These are phyloP conservation scores for Claviceps humidiphila DNA, from an alignment of 2,329 filamentous ascomycete genomes.

Conservation along the genomic window DNA sequence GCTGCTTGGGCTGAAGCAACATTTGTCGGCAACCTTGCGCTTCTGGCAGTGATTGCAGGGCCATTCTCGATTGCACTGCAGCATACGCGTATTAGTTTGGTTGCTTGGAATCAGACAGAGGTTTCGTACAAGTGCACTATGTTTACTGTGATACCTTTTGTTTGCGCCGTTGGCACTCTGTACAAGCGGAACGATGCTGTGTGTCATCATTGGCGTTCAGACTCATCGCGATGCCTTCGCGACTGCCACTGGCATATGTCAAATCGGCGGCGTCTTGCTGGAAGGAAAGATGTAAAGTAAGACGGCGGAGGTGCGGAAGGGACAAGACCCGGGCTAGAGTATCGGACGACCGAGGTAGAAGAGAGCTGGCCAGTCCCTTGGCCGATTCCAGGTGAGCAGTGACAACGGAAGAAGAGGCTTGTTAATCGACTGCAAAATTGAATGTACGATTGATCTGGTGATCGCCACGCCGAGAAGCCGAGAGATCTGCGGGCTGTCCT, in stretches of 20 bases:
- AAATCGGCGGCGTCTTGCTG: neutral
- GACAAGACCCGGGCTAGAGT: no score
- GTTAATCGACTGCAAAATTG: neutral
- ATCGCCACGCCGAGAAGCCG: neutral
- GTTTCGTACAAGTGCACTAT: neutral
- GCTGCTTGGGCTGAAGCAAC: conserved; percentile 16
- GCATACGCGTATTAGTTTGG: neutral
- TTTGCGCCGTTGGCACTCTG: conserved; percentile 28
- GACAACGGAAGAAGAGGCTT: neutral
- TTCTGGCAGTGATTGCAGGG: conserved; percentile 27
- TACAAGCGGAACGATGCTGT: conserved; percentile 24
- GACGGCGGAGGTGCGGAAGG: neutral
- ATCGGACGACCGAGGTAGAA: neutral
- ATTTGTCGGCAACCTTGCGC: conserved; percentile 24
- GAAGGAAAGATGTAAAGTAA: no score
- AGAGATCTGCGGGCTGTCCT: neutral
- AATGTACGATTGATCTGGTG: neutral
- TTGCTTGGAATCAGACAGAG: neutral
- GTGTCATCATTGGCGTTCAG: conserved; percentile 6
- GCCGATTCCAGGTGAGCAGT: neutral
- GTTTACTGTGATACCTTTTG: conserved; percentile 18
- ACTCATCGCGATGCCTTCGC: conserved; percentile 6
- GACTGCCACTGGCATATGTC: neutral
- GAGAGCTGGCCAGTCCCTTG: neutral
- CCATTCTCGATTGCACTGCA: conserved; percentile 26